Evolutionary conservation across 148 eudicot genomes (phyloP), one percentile per base, ranked within the genome.

Genomic region (Chenopodium formosanum): DNA sequence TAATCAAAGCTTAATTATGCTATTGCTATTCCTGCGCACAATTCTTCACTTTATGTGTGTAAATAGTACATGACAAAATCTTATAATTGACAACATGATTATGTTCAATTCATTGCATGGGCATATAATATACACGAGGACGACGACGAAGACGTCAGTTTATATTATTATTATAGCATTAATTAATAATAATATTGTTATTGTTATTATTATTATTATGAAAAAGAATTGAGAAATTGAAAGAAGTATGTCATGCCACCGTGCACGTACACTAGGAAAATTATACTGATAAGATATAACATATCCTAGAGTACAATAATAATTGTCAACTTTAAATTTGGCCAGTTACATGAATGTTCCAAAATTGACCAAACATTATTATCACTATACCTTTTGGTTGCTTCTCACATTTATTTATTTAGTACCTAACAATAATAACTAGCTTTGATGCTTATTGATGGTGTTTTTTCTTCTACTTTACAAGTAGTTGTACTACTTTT

Each of bases 181-280:
- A 40, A 40, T 32, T 40, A 40, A 4, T 40, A 40, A 4, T 0
- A 1, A 1, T 3, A 31, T 27, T 27, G 2, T 12, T 34, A 3
- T 69, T 14, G 34, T 68, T 1, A 25, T 31, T 31, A 13, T 14
- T 69, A 69, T 69, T 69, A 65, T 46, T 10, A 47, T 2, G 14
- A 17, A 4, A 44, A 69, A 3, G 62, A 56, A 14, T 13, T 31
- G 27, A 52, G 34, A 70, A 79, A 67, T 70, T 34, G 76, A 62
- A 56, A 81, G 74, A 81, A 72, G 31, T 31, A 32, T 72, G 81
- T 63, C 37, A 63, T 73, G 81, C 85, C 85, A 78, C 81, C 40
- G 67, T 63, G 81, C 81, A 62, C 74, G 81, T 78, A 62, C 74
- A 83, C 10, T 48, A 77, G 70, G 25, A 52, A 72, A 50, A 70